Base-by-base conservation (phyloP, 345 rosid species). In the Lepidium africanum region DNA sequence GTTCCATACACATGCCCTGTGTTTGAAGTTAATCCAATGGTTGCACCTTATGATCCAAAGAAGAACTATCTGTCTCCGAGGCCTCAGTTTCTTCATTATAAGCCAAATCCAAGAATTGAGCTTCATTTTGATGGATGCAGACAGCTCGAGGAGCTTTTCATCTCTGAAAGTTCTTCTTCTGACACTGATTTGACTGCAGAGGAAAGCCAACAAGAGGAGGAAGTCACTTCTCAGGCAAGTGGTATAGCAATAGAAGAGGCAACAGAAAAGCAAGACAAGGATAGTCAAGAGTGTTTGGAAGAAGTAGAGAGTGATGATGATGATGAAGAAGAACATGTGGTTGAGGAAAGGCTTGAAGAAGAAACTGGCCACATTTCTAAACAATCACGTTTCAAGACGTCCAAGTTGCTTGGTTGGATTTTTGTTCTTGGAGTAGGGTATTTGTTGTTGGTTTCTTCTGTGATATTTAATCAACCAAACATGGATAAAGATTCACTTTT, bases 61-160 rank as follows among this genome's bases (percentile, higher is more conserved):
- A 82, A 76, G 42, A 85, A 87, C 65, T 85, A 82, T 50, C 71
- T 84, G 25, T 81, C 93, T 6, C 90, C 89, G 2, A 80, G 88
- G 82, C 94, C 91, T 33, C 82, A 73, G 65, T 87, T 85, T 77
- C 91, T 81, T 30, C 82, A 75, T 40, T 87, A 87, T 19, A 82
- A 64, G 55, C 90, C 88, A 4, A 89, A 83, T 71, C 92, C 87
- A 5, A 65, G 87, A 50, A 69, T 85, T 17, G 81, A 76, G 52
- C 72, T 65, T 23, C 81, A 61, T 58, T 77, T 52, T 32, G 73
- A 78, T 14, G 72, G 75, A 37, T 79, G 83, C 40, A 70, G 68
- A 67, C 77, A 76, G 72, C 88, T 88, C 1, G 83, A 82, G 25
- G 87, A 85, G 23, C 48, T 76, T 68, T 82, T 85, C 49, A 59